A percentile compares a stretch with the other conserved stretches of the same genome.
These are phyloP conservation scores for Encephalitozoon cuniculi DNA, from an alignment of 371 early-diverging fungal genomes.

Conservation along the genomic window DNA sequence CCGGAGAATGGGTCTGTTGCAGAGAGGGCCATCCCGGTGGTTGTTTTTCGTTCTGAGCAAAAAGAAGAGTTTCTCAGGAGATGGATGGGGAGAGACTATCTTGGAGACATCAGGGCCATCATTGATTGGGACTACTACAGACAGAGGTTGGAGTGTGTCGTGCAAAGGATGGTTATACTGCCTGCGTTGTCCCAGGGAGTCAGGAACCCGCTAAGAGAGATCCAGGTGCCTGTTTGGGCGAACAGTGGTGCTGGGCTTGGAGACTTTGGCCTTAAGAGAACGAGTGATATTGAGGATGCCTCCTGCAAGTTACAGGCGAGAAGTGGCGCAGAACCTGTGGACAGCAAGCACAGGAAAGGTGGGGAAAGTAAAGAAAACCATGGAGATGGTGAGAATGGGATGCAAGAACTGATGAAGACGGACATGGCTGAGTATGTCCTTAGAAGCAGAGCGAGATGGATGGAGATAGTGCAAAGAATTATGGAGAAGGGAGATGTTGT, in stretches of 20 bases:
- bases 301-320: not conserved
- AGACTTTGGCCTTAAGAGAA: not conserved
- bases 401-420: not conserved
- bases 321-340: not conserved
- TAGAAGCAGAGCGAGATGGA: not conserved
- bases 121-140: conserved; percentile 97
- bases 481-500: not conserved
- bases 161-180: conserved; percentile 91
- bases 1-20: conserved; percentile 79
- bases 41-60: conserved; percentile 78
- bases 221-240: conserved; percentile 82
- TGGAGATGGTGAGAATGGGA: not conserved
- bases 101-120: conserved; percentile 73
- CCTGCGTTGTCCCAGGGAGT: conserved; percentile 94
- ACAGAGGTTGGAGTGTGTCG: conserved; percentile 82
- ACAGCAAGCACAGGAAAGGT: not conserved
- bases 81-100: conserved; percentile 69
- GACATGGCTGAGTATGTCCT: not conserved
- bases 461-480: not conserved
- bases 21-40: conserved; percentile 86
- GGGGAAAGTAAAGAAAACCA: not conserved
- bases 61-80: conserved; percentile 74
- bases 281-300: conserved; percentile 32
- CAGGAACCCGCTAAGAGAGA: conserved; percentile 74
- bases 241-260: not conserved